Base-by-base conservation (phyloP, 306 rosid species). In the Castanea mollissima region DNA sequence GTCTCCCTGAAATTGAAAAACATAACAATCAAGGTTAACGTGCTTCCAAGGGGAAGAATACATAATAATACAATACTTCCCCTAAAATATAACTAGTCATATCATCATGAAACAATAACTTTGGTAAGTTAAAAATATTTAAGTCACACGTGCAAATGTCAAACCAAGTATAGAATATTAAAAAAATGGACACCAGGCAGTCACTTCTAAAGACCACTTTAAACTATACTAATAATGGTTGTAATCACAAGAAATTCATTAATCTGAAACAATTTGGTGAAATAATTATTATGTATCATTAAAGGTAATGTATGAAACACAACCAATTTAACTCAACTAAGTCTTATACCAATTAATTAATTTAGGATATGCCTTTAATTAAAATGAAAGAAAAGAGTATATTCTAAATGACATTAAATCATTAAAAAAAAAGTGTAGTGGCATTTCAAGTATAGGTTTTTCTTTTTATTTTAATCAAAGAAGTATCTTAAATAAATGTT, bases 1-100 rank as follows among this genome's bases (percentile, higher is more conserved):
- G 80, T 92, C 92, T 74, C 95, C 98, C 98, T 91, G 82, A 71
- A 87, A 84, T 64, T 23, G 74, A 35, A 56, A 79, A 59, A 44
- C 69, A 21, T 67, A 83, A 70, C 38, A 74, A 70, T 57, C 58
- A 29, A 38, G 46, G 19, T 32, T 19, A 16, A 6, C 0, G 51
- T 18, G 52, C 49, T 35, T 32, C 13, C 14, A 18, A 34, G 8
- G 72, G 72, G 21, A 64, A 64, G 70, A 64, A 64, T 32, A 67
- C 11, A 67, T 8, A 32, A 67, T 67, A 67, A 18, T 29, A 18
- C 51, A 67, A 19, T 18, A 51, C 46, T 21, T 25, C 62, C 4
- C 75, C 63, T 54, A 77, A 84, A 68, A 54, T 69, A 31, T 16
- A 52, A 69, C 64, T 25, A 69, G 64, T 57, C 15, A 54, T 38